phyloP scores from a whole-genome alignment of 495 filamentous ascomycete species.

The Penicillium pancosmium region DNA sequence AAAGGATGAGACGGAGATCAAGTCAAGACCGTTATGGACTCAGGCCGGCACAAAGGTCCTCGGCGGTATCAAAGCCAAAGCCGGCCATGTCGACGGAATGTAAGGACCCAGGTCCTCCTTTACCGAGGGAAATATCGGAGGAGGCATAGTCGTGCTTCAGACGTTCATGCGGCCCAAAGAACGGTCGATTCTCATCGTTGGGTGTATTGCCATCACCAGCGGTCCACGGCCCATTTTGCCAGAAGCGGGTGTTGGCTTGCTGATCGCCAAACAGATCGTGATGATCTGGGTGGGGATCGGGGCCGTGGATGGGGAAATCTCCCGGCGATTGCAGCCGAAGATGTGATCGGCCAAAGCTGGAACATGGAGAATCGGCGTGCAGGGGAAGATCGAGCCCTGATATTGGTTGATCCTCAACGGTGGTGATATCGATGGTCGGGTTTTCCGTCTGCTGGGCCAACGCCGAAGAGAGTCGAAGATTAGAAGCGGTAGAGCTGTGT shows the following conservation, averaged over 20 bases:
- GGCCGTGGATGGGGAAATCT: slow-evolving; percentile 46
- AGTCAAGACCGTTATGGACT: slow-evolving; percentile 37
- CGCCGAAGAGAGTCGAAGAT: slow-evolving; percentile 46
- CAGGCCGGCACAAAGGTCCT: slow-evolving; percentile 42
- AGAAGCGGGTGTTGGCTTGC: slow-evolving; percentile 53
- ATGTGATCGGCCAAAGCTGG: slow-evolving; percentile 53
- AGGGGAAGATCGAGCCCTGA: slow-evolving; percentile 46
- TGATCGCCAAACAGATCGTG: slow-evolving; percentile 54
- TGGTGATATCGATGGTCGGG: slow-evolving; percentile 52
- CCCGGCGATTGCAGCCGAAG: slow-evolving; percentile 50
- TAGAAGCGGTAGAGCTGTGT: slow-evolving; percentile 43
- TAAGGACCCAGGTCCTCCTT: slow-evolving; percentile 48
- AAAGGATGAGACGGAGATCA: slow-evolving; percentile 5
- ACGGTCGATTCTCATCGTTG: slow-evolving; percentile 51
- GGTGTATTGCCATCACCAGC: slow-evolving; percentile 53
- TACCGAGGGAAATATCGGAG: slow-evolving; percentile 50
- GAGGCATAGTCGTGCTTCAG: slow-evolving; percentile 55
- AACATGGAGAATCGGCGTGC: slow-evolving; percentile 50
- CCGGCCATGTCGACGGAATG: slow-evolving; percentile 55
- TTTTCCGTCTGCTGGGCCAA: slow-evolving; percentile 51
- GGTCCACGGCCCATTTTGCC: slow-evolving; percentile 51
- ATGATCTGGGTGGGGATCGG: slow-evolving; percentile 46
- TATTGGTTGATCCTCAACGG: slow-evolving; percentile 46
- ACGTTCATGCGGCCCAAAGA: slow-evolving; percentile 52
- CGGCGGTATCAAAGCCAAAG: slow-evolving; percentile 45